Evolutionary conservation across 2,329 filamentous ascomycete species (phyloP).

Genomic region (Diaporthe destruens): DNA sequence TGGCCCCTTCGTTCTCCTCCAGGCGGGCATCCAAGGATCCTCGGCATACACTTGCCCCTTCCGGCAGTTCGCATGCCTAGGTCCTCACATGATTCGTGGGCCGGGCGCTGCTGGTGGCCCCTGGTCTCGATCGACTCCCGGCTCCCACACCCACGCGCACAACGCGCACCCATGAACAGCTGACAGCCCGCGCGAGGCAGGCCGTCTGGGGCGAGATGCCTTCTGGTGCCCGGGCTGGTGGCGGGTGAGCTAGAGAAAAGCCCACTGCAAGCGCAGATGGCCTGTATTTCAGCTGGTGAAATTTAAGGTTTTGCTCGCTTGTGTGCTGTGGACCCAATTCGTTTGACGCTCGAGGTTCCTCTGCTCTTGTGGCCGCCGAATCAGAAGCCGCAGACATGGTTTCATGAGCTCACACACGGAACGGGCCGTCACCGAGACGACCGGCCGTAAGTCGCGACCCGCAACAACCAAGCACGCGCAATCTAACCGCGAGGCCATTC

Average conservation of each 20-base stretch:
- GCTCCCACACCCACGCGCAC: neutral
- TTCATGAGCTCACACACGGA: conserved; percentile 33
- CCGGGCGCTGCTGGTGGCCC: neutral
- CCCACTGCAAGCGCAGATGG: neutral
- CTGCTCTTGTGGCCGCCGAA: neutral
- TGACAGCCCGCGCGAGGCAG: neutral
- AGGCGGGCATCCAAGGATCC: neutral
- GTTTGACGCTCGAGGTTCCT: neutral
- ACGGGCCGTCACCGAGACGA: conserved; percentile 33
- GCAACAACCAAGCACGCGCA: neutral
- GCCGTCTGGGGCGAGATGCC: neutral
- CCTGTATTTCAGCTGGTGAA: neutral
- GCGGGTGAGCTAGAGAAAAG: neutral
- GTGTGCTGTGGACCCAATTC: conserved; percentile 7
- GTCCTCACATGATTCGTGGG: conserved; percentile 33
- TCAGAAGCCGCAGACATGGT: conserved; percentile 21
- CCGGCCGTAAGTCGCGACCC: conserved; percentile 22
- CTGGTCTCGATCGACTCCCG: conserved; percentile 22
- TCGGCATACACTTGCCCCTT: conserved; percentile 36
- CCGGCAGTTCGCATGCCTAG: conserved; percentile 27
- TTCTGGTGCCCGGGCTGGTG: neutral
- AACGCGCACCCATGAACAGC: neutral
- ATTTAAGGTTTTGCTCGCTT: conserved; percentile 23
- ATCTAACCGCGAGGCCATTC: conserved; percentile 14
- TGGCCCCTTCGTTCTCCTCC: neutral